A percentile compares a stretch with the other conserved stretches of the same genome.
Evolutionary conservation across 2,329 filamentous ascomycete genomes (phyloP).

Genomic region (Neurospora sp.): DNA sequence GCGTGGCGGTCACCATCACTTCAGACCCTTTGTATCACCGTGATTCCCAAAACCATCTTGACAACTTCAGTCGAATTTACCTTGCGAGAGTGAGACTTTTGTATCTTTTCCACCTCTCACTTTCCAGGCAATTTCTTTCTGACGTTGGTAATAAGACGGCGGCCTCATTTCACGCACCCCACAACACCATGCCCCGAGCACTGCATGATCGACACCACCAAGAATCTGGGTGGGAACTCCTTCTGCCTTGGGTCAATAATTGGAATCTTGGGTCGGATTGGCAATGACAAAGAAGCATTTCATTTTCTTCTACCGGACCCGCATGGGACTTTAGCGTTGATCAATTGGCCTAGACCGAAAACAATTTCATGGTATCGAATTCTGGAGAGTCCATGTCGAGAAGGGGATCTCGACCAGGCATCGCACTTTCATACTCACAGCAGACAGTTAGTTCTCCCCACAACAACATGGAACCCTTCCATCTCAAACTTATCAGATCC

Average conservation of each 20-base stretch:
- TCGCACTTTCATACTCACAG: neutral
- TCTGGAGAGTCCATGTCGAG: neutral
- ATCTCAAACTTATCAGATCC: neutral
- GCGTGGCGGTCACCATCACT: neutral
- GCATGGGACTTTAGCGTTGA: neutral
- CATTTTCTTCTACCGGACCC: neutral
- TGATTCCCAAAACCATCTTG: neutral
- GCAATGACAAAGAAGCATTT: neutral
- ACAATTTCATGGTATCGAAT: neutral
- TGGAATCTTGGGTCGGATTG: neutral
- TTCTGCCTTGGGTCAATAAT: neutral
- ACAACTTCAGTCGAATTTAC: neutral
- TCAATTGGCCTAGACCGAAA: neutral
- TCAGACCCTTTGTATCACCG: neutral
- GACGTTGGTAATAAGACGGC: neutral
- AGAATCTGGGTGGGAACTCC: neutral
- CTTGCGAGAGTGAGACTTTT: neutral
- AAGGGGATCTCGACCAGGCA: neutral
- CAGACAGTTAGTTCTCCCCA: neutral
- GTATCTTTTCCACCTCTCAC: neutral
- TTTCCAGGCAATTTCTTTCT: neutral
- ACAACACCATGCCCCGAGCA: neutral
- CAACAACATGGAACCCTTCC: neutral
- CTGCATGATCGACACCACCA: neutral
- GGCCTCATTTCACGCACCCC: neutral